Conservation (phyloP, 352 stramenopile species). For the Phytophthora fragariaefolia region DNA sequence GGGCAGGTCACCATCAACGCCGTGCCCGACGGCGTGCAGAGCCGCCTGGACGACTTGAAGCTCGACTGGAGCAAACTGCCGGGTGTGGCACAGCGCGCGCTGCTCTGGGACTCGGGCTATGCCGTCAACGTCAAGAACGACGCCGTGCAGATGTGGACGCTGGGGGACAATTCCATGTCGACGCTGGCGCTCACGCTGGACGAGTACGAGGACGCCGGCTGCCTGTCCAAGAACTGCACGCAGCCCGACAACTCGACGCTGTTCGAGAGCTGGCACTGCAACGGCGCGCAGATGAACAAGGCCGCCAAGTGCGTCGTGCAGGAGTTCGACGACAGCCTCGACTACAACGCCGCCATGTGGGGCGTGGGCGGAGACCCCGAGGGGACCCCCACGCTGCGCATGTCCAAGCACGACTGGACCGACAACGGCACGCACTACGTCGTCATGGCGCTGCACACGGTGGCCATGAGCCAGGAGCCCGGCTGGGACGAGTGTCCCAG, state of each 20-base stretch:
- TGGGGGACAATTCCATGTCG: constrained; percentile 30
- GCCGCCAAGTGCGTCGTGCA: constrained; percentile 41
- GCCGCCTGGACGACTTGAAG: constrained; percentile 8
- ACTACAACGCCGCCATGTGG: constrained; percentile 38
- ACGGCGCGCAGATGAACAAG: constrained; percentile 43
- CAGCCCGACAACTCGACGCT: constrained; percentile 22
- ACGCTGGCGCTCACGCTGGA: constrained; percentile 32
- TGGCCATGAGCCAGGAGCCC: constrained; percentile 28
- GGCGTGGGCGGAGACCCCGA: constrained; percentile 20
- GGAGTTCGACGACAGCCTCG: constrained; percentile 9
- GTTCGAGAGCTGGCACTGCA: constrained; percentile 32
- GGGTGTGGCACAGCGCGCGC: constrained; percentile 31
- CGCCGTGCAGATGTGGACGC: constrained; percentile 26
- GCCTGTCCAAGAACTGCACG: constrained; percentile 27
- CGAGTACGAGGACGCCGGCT: constrained; percentile 29
- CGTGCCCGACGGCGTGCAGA: constrained; percentile 16
- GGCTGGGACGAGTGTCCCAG: constrained; percentile 26
- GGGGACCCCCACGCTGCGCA: constrained; percentile 4
- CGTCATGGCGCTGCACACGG: constrained; percentile 33
- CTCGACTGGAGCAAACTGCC: constrained; percentile 31
- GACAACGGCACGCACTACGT: constrained; percentile 22
- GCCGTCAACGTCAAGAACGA: constrained; percentile 11
- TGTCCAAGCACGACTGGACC: constrained; percentile 28
- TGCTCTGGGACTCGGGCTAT: constrained; percentile 50
- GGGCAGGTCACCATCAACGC: constrained; percentile 3